Conservation (phyloP, 2,329 filamentous ascomycete genomes). For the Pseudocercospora fijiensis region DNA sequence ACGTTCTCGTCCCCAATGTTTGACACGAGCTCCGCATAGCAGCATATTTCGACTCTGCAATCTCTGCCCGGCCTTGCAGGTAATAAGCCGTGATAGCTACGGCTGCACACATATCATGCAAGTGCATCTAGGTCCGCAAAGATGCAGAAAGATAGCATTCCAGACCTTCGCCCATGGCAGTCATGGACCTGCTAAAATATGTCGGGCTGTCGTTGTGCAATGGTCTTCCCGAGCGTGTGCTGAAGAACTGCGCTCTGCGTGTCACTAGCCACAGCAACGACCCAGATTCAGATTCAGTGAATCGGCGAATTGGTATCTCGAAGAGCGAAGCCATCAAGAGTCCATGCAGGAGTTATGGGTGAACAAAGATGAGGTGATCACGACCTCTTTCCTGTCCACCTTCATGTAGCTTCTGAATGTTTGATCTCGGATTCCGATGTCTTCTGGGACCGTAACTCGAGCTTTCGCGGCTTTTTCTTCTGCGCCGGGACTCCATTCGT, state of each 20-base stretch:
- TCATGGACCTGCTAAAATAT: background rate
- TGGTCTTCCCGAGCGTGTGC: background rate
- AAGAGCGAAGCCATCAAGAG: background rate
- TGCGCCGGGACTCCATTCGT: background rate
- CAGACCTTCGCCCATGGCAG: background rate
- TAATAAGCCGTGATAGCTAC: background rate
- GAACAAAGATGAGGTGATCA: background rate
- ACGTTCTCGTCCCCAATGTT: background rate
- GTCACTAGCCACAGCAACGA: background rate
- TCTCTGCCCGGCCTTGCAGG: background rate
- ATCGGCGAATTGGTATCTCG: background rate
- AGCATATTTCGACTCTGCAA: background rate
- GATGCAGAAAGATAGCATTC: background rate
- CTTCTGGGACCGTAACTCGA: constrained; percentile 18
- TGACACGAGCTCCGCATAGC: background rate
- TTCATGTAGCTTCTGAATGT: background rate
- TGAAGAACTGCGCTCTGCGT: background rate
- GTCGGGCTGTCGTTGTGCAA: background rate
- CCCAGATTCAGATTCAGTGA: background rate
- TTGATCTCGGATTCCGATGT: background rate
- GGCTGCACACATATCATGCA: background rate
- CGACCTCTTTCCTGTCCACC: background rate
- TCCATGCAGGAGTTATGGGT: background rate
- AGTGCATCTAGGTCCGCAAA: background rate
- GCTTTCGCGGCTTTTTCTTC: constrained; percentile 26